phyloP scores from a whole-genome alignment of 1,139 yeast genomes.

The Hanseniaspora sp. region DNA sequence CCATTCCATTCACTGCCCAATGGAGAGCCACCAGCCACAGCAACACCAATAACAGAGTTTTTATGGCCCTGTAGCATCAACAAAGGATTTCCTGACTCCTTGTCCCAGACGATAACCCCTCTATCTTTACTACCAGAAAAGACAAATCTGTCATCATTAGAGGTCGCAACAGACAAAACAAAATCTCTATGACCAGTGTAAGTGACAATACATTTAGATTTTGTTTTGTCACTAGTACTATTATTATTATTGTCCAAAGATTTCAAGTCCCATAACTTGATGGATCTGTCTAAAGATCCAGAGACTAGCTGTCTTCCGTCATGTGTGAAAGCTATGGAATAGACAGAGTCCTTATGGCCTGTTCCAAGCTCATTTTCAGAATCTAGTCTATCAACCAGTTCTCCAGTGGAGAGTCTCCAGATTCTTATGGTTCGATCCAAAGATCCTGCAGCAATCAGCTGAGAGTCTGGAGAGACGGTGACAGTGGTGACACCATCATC shows the following conservation, averaged over 20 bases:
- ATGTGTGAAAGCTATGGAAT: constrained; percentile 86
- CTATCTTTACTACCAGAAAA: constrained; percentile 94
- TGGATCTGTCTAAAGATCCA: constrained; percentile 91
- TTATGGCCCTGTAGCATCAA: constrained; percentile 95
- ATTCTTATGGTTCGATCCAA: constrained; percentile 91
- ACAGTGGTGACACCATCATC: constrained; percentile 98
- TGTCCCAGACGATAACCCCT: constrained; percentile 96
- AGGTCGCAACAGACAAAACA: constrained; percentile 85
- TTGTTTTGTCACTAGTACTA: constrained; percentile 17
- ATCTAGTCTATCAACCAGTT: constrained; percentile 83
- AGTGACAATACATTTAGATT: constrained; percentile 75
- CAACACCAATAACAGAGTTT: constrained; percentile 89
- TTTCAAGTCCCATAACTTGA: constrained; percentile 85
- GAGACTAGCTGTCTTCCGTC: constrained; percentile 88
- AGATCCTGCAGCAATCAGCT: constrained; percentile 90
- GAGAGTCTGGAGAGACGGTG: constrained; percentile 92
- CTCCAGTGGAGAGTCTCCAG: constrained; percentile 94
- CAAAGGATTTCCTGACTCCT: constrained; percentile 80
- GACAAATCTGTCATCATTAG: constrained; percentile 87
- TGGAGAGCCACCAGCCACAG: constrained; percentile 69
- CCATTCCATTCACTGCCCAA: constrained; percentile 41
- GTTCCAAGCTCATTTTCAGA: constrained; percentile 78
- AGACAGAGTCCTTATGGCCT: constrained; percentile 94
- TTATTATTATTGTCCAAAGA: constrained; percentile 26
- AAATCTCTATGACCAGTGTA: constrained; percentile 95